phyloP scores from a whole-genome alignment of 1,139 yeast species.

The Meyerozyma carpophila region DNA sequence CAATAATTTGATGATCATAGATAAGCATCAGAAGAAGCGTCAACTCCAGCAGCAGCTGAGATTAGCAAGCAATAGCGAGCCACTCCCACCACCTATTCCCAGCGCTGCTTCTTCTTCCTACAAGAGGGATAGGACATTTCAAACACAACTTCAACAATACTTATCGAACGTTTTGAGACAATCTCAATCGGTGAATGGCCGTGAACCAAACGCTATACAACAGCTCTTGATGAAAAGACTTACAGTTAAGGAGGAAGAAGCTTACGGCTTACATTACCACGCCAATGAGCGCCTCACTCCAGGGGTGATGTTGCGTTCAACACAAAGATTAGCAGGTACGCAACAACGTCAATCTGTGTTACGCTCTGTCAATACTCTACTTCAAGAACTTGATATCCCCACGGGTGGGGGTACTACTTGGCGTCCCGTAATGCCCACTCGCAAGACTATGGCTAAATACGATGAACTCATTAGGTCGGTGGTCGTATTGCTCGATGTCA shows the following conservation, averaged over 20 bases:
- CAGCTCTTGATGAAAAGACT: constrained; percentile 51
- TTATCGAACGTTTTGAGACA: constrained; percentile 35
- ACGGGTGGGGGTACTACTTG: constrained; percentile 51
- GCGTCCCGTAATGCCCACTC: constrained; percentile 87
- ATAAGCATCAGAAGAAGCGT: constrained; percentile 51
- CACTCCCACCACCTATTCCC: constrained; percentile 57
- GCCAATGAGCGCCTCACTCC: constrained; percentile 66
- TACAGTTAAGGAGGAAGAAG: constrained; percentile 74
- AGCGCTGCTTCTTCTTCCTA: constrained; percentile 49
- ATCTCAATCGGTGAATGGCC: constrained; percentile 23
- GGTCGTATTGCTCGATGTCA: constrained; percentile 71
- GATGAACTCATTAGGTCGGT: constrained; percentile 74
- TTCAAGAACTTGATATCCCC: constrained; percentile 74
- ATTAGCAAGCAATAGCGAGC: constrained; percentile 28
- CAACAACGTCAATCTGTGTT: constrained; percentile 59
- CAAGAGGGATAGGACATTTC: constrained; percentile 48
- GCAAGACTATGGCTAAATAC: constrained; percentile 70
- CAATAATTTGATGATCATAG: constrained; percentile 71
- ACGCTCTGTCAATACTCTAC: constrained; percentile 63
- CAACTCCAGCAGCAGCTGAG: constrained; percentile 44
- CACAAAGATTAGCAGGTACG: constrained; percentile 43
- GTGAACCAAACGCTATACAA: constrained; percentile 36
- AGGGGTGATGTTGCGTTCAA: constrained; percentile 77
- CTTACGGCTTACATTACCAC: constrained; percentile 81
- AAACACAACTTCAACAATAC: constrained; percentile 45